Base-by-base conservation (phyloP, 805 yeast genomes). In the Metschnikowia matae region DNA sequence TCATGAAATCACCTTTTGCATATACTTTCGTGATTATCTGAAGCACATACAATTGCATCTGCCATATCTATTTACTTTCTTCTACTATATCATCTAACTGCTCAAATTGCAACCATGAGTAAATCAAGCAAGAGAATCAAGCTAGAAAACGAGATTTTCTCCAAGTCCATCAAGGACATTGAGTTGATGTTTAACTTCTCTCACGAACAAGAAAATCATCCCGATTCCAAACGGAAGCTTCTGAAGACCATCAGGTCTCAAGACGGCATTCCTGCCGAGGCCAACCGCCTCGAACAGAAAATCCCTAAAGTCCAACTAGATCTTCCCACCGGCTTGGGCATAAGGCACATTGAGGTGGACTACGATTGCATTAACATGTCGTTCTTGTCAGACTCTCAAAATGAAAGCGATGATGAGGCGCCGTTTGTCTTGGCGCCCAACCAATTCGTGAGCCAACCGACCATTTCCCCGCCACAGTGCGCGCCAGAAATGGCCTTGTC, bases 81-180 rank as follows among this genome's bases (percentile, higher is more conserved):
- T 17, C 17, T 14, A 17, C 17, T 41, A 13, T 32, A 38, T 10
- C 26, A 1, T 38, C 40, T 18, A 8, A 8, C 10, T 26, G 29
- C 29, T 26, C 29, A 26, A 10, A 26, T 26, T 38, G 29, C 39
- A 17, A 11, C 31, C 37, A 55, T 54, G 57, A 23, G n/a, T 34
- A 54, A 55, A 29, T 55, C 59, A 13, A 55, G 45, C 44, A 55
- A 55, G 38, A 48, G 59, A 4, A 46, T 55, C 37, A 46, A 45
- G 32, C 50, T 55, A 31, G 59, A 55, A 35, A 45, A 46, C 23
- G 59, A 55, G 46, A 54, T 54, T 33, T 55, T 54, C 42, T 51
- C 57, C 33, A 55, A 50, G 21, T 49, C 55, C 21, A 54, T 55
- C 50, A 45, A 52, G 46, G 59, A 55, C 48, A 55, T 55, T 33